Base-by-base conservation (phyloP, 306 rosid species). In the Cucurbita argyrosperma region DNA sequence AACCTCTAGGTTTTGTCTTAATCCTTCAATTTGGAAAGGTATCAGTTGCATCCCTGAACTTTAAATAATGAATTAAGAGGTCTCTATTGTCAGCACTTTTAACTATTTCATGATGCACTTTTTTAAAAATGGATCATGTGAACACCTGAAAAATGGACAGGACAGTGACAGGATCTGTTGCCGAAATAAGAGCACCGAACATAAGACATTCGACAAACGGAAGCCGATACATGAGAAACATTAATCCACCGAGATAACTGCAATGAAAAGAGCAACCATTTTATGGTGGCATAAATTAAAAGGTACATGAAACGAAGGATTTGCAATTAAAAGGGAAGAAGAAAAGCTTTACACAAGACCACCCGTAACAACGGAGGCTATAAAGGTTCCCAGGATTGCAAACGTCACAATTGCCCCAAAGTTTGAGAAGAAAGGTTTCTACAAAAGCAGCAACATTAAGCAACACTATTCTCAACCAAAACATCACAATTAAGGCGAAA, bases 111-210 rank as follows among this genome's bases (percentile, higher is more conserved):
- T 45, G 12, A 74, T 38, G 15, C 37, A 53, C n/a, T 16, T 62
- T 15, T 4, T 38, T 0, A 8, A 4, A n/a, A 39, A 5, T 38
- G 30, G 7, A 62, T 62, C 9, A 40, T 11, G 19, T 40, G 11
- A 37, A 52, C 77, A 94, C 99, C 96, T 94, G 99, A 82, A 94
- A 94, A 82, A 94, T 91, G 86, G 99, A 91, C 78, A 94, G 79
- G 57, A 94, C 99, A 39, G 99, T 94, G 76, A 94, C 99, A 8
- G 99, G 97, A 82, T 94, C 99, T 0, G 99, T 94, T 50, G 99
- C 99, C 38, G 97, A 94, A 84, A 94, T 94, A 78, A 94, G 97
- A 80, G 99, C 89, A 62, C 99, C 99, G 76, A 94, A 94, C 99
- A 94, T 94, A 77, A 94, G 84, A 85, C 99, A 91, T 82, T 94